Conservation (phyloP, 2,329 filamentous ascomycete genomes). For the Lecanicillium sp. region DNA sequence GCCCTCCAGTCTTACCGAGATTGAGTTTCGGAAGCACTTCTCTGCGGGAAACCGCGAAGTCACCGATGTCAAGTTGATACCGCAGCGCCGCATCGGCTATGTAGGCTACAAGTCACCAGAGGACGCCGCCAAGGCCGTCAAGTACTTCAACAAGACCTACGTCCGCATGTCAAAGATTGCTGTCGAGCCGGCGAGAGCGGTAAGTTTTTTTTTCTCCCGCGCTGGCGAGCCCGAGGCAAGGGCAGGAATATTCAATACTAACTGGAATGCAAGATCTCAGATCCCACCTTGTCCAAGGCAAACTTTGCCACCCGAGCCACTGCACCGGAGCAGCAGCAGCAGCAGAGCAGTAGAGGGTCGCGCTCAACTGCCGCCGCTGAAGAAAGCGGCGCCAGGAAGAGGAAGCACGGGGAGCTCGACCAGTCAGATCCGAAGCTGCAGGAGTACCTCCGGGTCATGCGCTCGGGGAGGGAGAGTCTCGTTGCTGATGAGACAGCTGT, state of each 20-base stretch:
- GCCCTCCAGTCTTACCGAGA: conserved; percentile 77
- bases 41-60: conserved; percentile 63
- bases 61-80: conserved; percentile 89
- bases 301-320: conserved; percentile 16
- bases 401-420: conserved; percentile 55
- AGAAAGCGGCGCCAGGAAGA: conserved; percentile 53
- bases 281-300: conserved; percentile 32
- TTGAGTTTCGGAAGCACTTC: conserved; percentile 86
- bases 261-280: conserved; percentile 40
- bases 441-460: conserved; percentile 82
- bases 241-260: conserved; percentile 19
- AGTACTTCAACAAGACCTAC: conserved; percentile 92
- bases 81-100: conserved; percentile 87
- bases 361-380: conserved; percentile 19
- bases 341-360: not conserved
- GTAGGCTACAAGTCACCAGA: conserved; percentile 83
- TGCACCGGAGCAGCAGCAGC: conserved; percentile 5
- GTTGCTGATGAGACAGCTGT: conserved; percentile 26
- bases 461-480: conserved; percentile 38
- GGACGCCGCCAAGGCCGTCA: conserved; percentile 75
- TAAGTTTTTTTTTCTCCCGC: conserved; percentile 33
- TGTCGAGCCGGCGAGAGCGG: conserved; percentile 81
- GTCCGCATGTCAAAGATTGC: conserved; percentile 92
- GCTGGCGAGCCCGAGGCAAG: not conserved
- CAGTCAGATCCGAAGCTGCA: conserved; percentile 71